Conservation (phyloP, 257 asterid genomes). For the Schizonepeta tenuifolia region DNA sequence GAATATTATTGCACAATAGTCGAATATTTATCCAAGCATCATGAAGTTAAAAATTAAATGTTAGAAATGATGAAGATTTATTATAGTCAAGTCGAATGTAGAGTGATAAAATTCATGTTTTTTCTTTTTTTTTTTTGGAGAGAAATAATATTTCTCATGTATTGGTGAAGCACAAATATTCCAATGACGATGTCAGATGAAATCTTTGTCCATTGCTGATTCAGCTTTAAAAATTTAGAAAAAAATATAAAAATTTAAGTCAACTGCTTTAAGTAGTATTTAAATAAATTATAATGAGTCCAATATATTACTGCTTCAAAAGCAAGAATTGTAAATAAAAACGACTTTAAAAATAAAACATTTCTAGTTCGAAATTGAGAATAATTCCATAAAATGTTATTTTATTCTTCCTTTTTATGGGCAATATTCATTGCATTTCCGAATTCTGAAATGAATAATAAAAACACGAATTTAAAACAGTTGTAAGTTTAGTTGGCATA, state of each 20-base stretch:
- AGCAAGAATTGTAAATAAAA: not conserved
- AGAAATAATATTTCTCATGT: too few relatives aligned
- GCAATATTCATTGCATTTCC: constrained; percentile 5
- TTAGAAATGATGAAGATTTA: too few relatives aligned
- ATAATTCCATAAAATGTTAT: not conserved
- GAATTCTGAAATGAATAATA: not conserved
- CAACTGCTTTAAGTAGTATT: not conserved
- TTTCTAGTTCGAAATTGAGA: not conserved
- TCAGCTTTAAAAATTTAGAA: not conserved
- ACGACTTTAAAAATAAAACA: not conserved
- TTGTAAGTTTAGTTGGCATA: constrained; percentile 36
- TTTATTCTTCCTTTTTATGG: not conserved
- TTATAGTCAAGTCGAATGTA: too few relatives aligned
- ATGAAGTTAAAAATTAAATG: too few relatives aligned
- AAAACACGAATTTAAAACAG: constrained; percentile 17
- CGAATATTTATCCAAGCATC: too few relatives aligned
- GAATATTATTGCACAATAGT: too few relatives aligned
- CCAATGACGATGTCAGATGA: constrained; percentile 8
- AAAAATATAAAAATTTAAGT: not conserved
- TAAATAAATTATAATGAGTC: not conserved
- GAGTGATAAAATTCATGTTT: too few relatives aligned
- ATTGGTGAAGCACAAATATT: not conserved
- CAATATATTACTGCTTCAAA: not conserved
- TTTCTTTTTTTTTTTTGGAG: too few relatives aligned
- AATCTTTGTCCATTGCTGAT: constrained; percentile 11